Percentiles rank a stretch among this genome's conserved stretches.
phyloP scores from a whole-genome alignment of 148 eudicot species.

The Rheum nobile region DNA sequence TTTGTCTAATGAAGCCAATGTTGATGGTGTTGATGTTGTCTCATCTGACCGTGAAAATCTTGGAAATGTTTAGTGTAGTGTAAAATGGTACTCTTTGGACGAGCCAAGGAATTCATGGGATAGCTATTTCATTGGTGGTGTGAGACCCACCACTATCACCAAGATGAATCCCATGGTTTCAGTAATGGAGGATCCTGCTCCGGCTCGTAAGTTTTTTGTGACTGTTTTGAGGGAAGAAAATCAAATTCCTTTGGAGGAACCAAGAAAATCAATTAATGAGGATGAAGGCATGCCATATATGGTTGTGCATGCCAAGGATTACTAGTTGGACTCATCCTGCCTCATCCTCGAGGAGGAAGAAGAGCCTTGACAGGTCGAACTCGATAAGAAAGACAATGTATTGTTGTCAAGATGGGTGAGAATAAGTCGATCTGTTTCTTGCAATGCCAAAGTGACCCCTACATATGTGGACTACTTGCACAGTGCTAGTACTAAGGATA shows the following conservation, averaged over 20 bases:
- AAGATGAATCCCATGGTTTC: slow-evolving; percentile 73
- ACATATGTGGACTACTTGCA: slow-evolving; percentile 23
- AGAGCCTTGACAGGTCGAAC: slow-evolving; percentile 43
- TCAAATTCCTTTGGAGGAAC: slow-evolving; percentile 53
- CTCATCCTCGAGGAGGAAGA: slow-evolving; percentile 44
- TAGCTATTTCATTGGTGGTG: slow-evolving; percentile 44
- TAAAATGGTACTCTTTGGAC: slow-evolving; percentile 73
- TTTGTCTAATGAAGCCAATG: no score
- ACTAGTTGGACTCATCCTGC: slow-evolving; percentile 75
- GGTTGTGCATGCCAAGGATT: slow-evolving; percentile 58
- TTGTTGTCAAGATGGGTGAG: slow-evolving; percentile 67
- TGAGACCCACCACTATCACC: slow-evolving; percentile 14
- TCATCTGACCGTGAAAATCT: no score
- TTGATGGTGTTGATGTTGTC: no score
- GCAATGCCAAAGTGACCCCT: slow-evolving; percentile 44
- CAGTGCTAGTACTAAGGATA: not conserved
- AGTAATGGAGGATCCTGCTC: slow-evolving; percentile 51
- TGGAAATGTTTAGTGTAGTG: no score
- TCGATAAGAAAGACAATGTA: slow-evolving; percentile 62
- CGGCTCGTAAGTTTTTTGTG: not conserved
- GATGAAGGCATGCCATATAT: slow-evolving; percentile 43
- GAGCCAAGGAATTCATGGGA: slow-evolving; percentile 95
- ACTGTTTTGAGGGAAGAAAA: slow-evolving; percentile 39
- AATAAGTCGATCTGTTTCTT: slow-evolving; percentile 27
- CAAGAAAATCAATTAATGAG: slow-evolving; percentile 23